These are phyloP conservation scores for Lippia alba DNA, from an alignment of 305 asterid species.

Conservation along the genomic window DNA sequence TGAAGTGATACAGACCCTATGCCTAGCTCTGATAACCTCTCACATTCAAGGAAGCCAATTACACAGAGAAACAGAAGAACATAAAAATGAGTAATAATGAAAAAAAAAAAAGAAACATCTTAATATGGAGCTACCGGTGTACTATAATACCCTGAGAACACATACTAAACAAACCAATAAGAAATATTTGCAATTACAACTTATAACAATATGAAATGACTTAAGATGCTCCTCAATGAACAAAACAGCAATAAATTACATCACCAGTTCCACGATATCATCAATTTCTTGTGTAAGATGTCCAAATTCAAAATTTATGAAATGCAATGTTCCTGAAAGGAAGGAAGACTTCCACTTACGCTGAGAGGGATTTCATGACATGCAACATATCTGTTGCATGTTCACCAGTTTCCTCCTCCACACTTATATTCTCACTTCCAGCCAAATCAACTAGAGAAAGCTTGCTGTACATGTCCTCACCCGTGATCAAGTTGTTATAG, in stretches of 20 bases:
- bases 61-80: slow-evolving; percentile 8
- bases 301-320: slow-evolving; percentile 30
- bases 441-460: slow-evolving; percentile 97
- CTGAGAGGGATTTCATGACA: slow-evolving; percentile 90
- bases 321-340: slow-evolving; percentile 19
- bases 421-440: slow-evolving; percentile 71
- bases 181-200: slow-evolving; percentile 28
- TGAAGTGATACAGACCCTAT: slow-evolving; percentile 9
- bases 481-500: slow-evolving; percentile 86
- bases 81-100: slow-evolving; percentile 21
- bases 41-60: slow-evolving; percentile 30
- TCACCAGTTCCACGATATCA: neutral
- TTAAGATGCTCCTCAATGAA: slow-evolving; percentile 19
- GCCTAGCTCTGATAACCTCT: slow-evolving; percentile 25
- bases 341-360: slow-evolving; percentile 63
- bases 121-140: slow-evolving; percentile 2
- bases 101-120: slow-evolving; percentile 21
- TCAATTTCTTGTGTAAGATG: slow-evolving; percentile 27
- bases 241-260: slow-evolving; percentile 14
- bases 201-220: slow-evolving; percentile 26
- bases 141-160: slow-evolving; percentile 1
- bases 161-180: slow-evolving; percentile 19
- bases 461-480: slow-evolving; percentile 87
- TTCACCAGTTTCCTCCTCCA: slow-evolving; percentile 77
- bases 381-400: slow-evolving; percentile 89